Base-by-base conservation (phyloP, 169 alveolate genomes). In the Babesia bovis region DNA sequence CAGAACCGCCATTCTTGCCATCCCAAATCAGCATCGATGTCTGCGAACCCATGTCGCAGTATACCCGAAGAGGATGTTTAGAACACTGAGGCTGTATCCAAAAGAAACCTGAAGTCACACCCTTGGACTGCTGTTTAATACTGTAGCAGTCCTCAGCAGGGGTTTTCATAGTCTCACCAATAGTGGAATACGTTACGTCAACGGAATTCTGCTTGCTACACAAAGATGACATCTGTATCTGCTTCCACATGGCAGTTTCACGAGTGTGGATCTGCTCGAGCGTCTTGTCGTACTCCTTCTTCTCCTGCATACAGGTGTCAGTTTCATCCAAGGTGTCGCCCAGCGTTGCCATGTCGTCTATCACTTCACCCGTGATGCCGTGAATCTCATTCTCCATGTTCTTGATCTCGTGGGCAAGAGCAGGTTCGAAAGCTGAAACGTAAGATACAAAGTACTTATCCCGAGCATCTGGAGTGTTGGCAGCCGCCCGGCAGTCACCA, bases 61-160 rank as follows among this genome's bases (percentile, higher is more conserved):
- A 94, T 40, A 85, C 96, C 32, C 96, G 70, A 53, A 92, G 53
- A 12, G 96, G 94, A 38, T 86, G 92, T 26, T 90, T 79, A 12
- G 96, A 69, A 58, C 97, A 94, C 49, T 87, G 72, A 9, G 97
- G 96, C 60, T 82, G 87, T 40, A 94, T 89, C 97, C 97, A 94
- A 77, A 93, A 94, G 82, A 94, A 94, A 44, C 97, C 97, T 12
- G 96, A 92, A 28, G 85, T 79, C 19, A 93, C 94, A 49, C 75
- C 66, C 33, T 83, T 71, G 42, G 70, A 58, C 67, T 33, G 30
- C 23, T 73, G 63, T 49, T 87, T 84, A 50, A 93, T 91, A 49
- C 84, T 66, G 70, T 89, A 89, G 75, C 97, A 94, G 67, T 93
- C 96, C 47, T 84, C 91, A 23, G 96, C 96, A 19, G 97, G 96